Conservation (phyloP, 352 stramenopile genomes). For the Pythium aquatile region DNA sequence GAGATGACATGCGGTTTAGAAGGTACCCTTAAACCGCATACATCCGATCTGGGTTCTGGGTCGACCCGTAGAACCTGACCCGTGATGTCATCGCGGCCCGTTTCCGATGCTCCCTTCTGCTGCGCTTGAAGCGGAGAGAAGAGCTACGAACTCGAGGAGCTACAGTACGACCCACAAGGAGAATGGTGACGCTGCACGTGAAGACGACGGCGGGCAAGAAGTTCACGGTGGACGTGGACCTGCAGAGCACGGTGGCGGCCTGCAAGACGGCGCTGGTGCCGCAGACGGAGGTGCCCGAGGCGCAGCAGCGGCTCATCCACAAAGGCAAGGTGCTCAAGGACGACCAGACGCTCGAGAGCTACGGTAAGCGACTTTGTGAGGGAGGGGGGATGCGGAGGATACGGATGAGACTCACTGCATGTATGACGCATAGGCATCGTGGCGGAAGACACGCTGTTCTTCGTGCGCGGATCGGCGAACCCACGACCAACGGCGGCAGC, state of each 20-base stretch:
- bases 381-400: background rate
- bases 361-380: constrained; percentile 41
- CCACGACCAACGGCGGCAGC: constrained; percentile 29
- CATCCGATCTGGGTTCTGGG: background rate
- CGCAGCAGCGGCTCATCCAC: constrained; percentile 86
- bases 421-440: constrained; percentile 47
- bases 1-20: background rate
- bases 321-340: constrained; percentile 92
- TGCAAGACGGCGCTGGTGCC: constrained; percentile 79
- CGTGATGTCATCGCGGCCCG: constrained; percentile 12
- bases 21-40: background rate
- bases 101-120: background rate
- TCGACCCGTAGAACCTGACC: constrained; percentile 5
- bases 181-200: constrained; percentile 75
- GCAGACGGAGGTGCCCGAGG: constrained; percentile 62
- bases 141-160: constrained; percentile 14
- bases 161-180: background rate
- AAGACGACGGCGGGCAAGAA: constrained; percentile 85
- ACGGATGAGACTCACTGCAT: background rate
- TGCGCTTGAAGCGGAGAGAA: constrained; percentile 17
- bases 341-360: constrained; percentile 78
- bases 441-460: constrained; percentile 81
- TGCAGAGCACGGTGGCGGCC: constrained; percentile 65
- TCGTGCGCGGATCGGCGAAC: constrained; percentile 67
- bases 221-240: constrained; percentile 68